Evolutionary conservation across 192 early-diverging fungal species (phyloP).

Genomic region (Coemansia sp.): DNA sequence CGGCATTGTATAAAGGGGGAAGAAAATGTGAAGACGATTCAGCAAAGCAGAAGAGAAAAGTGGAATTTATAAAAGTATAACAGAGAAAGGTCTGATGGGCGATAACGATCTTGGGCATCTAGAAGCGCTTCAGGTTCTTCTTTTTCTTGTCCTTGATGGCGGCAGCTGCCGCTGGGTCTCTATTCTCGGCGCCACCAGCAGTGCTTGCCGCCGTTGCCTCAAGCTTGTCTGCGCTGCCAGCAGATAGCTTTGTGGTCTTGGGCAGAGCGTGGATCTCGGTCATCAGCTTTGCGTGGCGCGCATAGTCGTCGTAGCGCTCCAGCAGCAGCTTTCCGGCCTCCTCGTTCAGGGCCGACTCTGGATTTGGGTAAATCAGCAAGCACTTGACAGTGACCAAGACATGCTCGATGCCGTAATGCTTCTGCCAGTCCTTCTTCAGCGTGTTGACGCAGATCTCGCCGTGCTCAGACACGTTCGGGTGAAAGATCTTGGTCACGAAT

Average conservation of each 20-base stretch:
- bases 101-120: constrained; percentile 5
- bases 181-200: constrained; percentile 12
- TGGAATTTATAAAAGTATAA: background rate
- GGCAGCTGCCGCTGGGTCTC: constrained; percentile 15
- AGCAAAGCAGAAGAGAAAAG: too few relatives aligned
- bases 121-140: constrained; percentile 57
- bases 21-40: too few relatives aligned
- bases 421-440: constrained; percentile 96
- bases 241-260: constrained; percentile 16
- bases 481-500: constrained; percentile 96
- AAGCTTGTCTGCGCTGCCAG: constrained; percentile 10
- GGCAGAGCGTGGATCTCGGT: constrained; percentile 78
- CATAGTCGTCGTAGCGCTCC: constrained; percentile 87
- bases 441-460: constrained; percentile 98
- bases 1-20: too few relatives aligned
- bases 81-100: background rate
- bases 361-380: constrained; percentile 91
- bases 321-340: constrained; percentile 90
- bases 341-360: constrained; percentile 95
- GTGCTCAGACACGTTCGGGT: constrained; percentile 87
- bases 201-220: background rate
- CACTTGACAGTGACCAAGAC: constrained; percentile 94
- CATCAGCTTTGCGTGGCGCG: constrained; percentile 75
- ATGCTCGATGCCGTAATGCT: constrained; percentile 79
- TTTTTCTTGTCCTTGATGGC: constrained; percentile 46